Evolutionary conservation across 371 early-diverging fungal genomes (phyloP).

Genomic region (Modicella reniformis): DNA sequence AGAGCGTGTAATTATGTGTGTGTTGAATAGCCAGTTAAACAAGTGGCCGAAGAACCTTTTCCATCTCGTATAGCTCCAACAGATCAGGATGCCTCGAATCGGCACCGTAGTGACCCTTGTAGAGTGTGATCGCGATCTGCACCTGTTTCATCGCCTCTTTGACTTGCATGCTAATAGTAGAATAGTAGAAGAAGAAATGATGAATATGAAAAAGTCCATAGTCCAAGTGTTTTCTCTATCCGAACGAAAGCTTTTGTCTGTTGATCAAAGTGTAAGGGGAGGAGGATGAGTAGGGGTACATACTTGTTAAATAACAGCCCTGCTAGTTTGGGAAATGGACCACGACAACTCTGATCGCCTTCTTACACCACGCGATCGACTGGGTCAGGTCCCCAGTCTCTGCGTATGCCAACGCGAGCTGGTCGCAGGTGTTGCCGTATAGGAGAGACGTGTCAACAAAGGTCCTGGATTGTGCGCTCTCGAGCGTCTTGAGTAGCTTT

Average conservation of each 20-base stretch:
- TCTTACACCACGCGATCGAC: conserved; percentile 45
- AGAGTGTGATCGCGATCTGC: conserved; percentile 37
- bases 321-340: conserved; percentile 51
- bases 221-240: not conserved
- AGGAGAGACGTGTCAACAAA: conserved; percentile 41
- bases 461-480: conserved; percentile 25
- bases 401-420: conserved; percentile 41
- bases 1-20: too few species aligned
- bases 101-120: conserved; percentile 43
- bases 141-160: conserved; percentile 47
- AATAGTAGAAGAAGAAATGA: not conserved
- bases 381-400: conserved; percentile 31
- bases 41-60: conserved; percentile 22
- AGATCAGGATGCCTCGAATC: conserved; percentile 39
- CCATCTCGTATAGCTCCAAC: conserved; percentile 51
- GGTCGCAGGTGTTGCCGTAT: conserved; percentile 49
- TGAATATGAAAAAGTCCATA: not conserved
- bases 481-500: conserved; percentile 31
- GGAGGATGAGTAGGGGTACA: too few species aligned
- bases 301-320: conserved; percentile 50
- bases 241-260: not conserved
- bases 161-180: conserved; percentile 25
- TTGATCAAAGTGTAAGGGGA: too few species aligned
- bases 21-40: not conserved
- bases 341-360: conserved; percentile 35